phyloP scores from a whole-genome alignment of 768 basidiomycete species.

The Xerocomellus dryophilus region DNA sequence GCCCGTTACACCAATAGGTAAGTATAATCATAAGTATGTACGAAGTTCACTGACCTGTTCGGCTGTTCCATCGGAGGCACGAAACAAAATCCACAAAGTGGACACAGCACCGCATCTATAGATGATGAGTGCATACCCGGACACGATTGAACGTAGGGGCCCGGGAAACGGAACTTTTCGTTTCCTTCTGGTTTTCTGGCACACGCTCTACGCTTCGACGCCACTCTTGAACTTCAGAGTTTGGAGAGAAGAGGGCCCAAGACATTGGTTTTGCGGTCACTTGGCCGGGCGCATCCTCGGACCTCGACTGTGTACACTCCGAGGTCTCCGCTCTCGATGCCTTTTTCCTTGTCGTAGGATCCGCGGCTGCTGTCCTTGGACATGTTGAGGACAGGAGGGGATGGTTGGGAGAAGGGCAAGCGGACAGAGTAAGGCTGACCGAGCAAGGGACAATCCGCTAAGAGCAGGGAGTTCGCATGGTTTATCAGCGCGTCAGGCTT shows the following conservation, averaged over 20 bases:
- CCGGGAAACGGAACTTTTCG: constrained; percentile 35
- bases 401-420: too few species aligned
- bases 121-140: background rate
- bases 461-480: too few species aligned
- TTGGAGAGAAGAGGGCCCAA: constrained; percentile 34
- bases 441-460: too few species aligned
- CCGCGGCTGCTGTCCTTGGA: background rate
- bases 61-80: background rate
- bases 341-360: constrained; percentile 23
- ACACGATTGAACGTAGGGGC: background rate
- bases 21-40: too few species aligned
- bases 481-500: too few species aligned
- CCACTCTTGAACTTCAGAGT: constrained; percentile 46
- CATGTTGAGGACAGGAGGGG: constrained; percentile 1
- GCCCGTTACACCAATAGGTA: too few species aligned
- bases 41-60: constrained; percentile 53
- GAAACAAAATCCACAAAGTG: background rate
- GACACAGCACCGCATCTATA: constrained; percentile 45
- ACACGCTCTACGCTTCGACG: constrained; percentile 57
- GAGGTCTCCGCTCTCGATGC: background rate
- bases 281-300: constrained; percentile 28
- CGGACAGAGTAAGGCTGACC: too few species aligned
- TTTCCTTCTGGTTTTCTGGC: constrained; percentile 46
- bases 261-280: constrained; percentile 24
- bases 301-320: constrained; percentile 10